A percentile compares a stretch with the other conserved stretches of the same genome.
phyloP scores from a whole-genome alignment of 169 alveolate species.

The Theileria annulata region DNA sequence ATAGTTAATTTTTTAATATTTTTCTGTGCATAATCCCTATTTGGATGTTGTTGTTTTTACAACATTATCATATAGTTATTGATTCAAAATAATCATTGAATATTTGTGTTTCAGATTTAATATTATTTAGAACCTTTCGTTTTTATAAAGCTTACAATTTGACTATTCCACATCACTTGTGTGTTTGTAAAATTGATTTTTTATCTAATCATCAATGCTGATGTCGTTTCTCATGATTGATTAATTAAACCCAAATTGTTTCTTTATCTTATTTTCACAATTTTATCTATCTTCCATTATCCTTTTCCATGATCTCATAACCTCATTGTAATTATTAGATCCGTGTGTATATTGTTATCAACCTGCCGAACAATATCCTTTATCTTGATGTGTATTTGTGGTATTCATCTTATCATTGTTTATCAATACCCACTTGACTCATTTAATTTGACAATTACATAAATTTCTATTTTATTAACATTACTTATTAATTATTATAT shows the following conservation, averaged over 20 bases:
- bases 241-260: neutral
- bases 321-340: neutral
- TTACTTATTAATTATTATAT: too few species aligned
- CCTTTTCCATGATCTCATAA: neutral
- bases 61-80: neutral
- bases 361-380: neutral
- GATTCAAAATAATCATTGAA: too few species aligned
- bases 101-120: neutral
- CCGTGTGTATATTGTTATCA: neutral
- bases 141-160: too few species aligned
- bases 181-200: neutral
- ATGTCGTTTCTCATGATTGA: neutral
- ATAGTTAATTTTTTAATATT: neutral
- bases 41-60: neutral
- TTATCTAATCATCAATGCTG: neutral
- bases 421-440: too few species aligned
- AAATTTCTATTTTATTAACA: too few species aligned
- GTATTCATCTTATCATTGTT: neutral
- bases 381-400: neutral
- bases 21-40: neutral
- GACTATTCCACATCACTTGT: neutral
- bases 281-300: too few species aligned
- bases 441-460: neutral
- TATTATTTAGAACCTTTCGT: too few species aligned
- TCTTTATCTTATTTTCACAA: too few species aligned